Conservation (phyloP, 371 early-diverging fungal species). For the Zopfochytrium polystomum region DNA sequence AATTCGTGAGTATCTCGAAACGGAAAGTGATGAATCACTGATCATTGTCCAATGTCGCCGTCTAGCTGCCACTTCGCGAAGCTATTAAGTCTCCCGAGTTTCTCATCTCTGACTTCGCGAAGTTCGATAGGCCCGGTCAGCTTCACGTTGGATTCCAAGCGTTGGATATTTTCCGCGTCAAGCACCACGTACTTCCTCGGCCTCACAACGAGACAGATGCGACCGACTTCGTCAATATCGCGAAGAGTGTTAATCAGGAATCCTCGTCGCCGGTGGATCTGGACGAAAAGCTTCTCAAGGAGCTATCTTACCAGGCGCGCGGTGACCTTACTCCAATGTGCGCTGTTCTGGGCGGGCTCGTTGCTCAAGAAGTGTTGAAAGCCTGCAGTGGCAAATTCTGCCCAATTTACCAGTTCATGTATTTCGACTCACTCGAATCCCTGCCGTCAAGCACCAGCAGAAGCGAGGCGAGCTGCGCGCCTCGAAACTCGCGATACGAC, state of each 20-base stretch:
- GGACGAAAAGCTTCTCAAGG: conserved; percentile 81
- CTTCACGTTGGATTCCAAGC: conserved; percentile 93
- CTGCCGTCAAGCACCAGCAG: conserved; percentile 63
- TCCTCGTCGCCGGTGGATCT: conserved; percentile 62
- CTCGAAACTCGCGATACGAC: conserved; percentile 86
- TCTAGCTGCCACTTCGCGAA: conserved; percentile 71
- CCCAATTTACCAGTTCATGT: conserved; percentile 95
- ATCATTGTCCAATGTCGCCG: no score
- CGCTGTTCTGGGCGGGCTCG: conserved; percentile 97
- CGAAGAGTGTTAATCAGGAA: conserved; percentile 53
- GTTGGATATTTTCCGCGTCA: conserved; percentile 65
- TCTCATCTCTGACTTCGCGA: conserved; percentile 91
- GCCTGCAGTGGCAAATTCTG: conserved; percentile 91
- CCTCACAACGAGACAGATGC: conserved; percentile 70
- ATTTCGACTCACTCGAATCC: conserved; percentile 97
- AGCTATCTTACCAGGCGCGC: conserved; percentile 80
- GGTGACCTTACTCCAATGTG: conserved; percentile 97
- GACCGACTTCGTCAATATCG: conserved; percentile 48
- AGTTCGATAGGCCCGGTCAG: conserved; percentile 92
- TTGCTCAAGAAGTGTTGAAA: conserved; percentile 99
- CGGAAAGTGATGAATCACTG: no score
- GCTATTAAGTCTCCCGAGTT: conserved; percentile 81
- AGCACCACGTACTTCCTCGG: conserved; percentile 58
- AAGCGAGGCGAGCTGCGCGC: conserved; percentile 72
- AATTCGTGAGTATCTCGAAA: conserved; percentile 64